These are phyloP conservation scores for Lipomyces yamadae DNA, from an alignment of 805 yeast species.

Conservation along the genomic window DNA sequence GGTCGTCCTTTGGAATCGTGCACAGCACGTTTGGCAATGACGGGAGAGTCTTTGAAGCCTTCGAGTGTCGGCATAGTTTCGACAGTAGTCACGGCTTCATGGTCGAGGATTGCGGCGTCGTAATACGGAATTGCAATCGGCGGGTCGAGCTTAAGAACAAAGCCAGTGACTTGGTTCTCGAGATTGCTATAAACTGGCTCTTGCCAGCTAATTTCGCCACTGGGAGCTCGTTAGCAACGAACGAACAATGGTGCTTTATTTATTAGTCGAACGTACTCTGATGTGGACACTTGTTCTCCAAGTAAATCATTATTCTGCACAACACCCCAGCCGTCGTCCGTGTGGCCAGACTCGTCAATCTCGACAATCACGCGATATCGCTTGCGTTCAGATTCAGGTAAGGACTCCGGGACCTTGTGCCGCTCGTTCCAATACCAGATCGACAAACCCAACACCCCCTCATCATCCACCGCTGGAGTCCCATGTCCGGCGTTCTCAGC, in stretches of 20 bases:
- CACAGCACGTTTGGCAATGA: slow-evolving; percentile 16
- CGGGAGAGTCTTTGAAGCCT: slow-evolving; percentile 2
- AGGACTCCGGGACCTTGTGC: slow-evolving; percentile 15
- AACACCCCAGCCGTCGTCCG: slow-evolving; percentile 30
- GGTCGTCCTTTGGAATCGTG: slow-evolving; percentile 22
- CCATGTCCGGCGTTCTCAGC: slow-evolving; percentile 41
- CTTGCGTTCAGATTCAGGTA: background rate
- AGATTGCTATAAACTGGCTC: slow-evolving; percentile 37
- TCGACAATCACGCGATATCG: slow-evolving; percentile 25
- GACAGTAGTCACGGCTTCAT: slow-evolving; percentile 22
- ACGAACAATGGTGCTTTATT: background rate
- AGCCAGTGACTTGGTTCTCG: slow-evolving; percentile 41
- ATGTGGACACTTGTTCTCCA: slow-evolving; percentile 15
- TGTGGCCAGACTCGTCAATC: slow-evolving; percentile 14
- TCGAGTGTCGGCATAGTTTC: slow-evolving; percentile 7
- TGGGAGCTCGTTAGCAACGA: background rate
- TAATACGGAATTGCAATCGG: slow-evolving; percentile 41
- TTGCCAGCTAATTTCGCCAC: slow-evolving; percentile 27
- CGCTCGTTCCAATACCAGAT: slow-evolving; percentile 43
- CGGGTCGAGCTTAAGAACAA: slow-evolving; percentile 45
- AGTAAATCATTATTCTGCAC: slow-evolving; percentile 30
- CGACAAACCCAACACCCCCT: slow-evolving; percentile 43
- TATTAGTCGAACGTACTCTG: background rate
- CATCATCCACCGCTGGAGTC: slow-evolving; percentile 43
- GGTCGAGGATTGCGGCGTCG: slow-evolving; percentile 35